Conservation (phyloP, 306 rosid genomes). For the Lotus japonicus region DNA sequence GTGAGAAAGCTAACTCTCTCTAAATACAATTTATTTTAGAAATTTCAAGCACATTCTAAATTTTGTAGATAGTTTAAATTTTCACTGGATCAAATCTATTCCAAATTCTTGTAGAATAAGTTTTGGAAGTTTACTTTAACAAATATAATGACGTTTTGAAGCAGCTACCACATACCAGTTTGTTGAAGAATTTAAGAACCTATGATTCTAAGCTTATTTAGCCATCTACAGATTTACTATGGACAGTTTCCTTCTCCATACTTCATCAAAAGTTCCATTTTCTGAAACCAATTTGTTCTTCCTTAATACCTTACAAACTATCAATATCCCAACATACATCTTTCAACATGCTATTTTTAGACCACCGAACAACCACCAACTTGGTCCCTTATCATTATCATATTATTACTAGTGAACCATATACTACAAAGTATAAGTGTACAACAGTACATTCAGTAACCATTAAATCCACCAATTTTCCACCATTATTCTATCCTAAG, state of each 20-base stretch:
- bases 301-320: background rate
- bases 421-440: background rate
- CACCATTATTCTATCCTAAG: too few relatives aligned
- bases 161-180: too few relatives aligned
- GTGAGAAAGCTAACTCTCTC: background rate
- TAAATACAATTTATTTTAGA: background rate
- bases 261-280: background rate
- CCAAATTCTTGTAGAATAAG: constrained; percentile 11
- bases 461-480: background rate
- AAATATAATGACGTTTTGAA: too few relatives aligned
- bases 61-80: background rate
- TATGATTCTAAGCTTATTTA: too few relatives aligned
- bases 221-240: too few relatives aligned
- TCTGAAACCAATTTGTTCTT: background rate
- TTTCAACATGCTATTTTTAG: background rate
- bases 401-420: background rate
- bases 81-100: background rate
- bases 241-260: constrained; percentile 1
- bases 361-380: constrained; percentile 3
- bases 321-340: background rate
- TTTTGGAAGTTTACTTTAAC: background rate
- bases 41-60: constrained; percentile 14
- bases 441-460: background rate
- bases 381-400: too few relatives aligned
- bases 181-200: too few relatives aligned